A percentile compares a stretch with the other conserved stretches of the same genome.
phyloP scores from a whole-genome alignment of 345 rosid species.

The Barbarea vulgaris region DNA sequence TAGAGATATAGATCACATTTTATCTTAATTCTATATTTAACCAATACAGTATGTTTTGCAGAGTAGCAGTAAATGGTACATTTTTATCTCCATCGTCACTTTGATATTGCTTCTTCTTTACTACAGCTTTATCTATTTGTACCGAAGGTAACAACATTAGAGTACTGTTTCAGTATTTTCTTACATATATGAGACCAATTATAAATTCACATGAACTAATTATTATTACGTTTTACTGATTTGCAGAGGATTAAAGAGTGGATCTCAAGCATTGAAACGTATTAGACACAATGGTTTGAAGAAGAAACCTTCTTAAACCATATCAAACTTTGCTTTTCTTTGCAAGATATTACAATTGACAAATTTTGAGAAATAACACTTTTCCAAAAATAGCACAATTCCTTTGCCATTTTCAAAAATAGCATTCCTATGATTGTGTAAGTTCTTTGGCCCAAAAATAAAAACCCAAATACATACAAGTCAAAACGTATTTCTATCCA shows the following conservation, averaged over 20 bases:
- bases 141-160: constrained; percentile 55
- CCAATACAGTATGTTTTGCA: constrained; percentile 46
- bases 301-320: constrained; percentile 49
- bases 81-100: constrained; percentile 51
- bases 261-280: constrained; percentile 65
- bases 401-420: too few species aligned
- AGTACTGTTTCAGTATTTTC: neutral
- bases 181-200: neutral
- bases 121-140: constrained; percentile 61
- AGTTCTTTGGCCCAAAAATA: too few species aligned
- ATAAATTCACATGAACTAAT: constrained; percentile 6
- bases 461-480: too few species aligned
- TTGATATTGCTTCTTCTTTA: constrained; percentile 63
- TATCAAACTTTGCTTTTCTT: neutral
- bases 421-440: too few species aligned
- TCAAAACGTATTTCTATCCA: too few species aligned
- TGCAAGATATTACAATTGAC: neutral
- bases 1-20: neutral
- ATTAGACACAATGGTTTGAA: constrained; percentile 48
- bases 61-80: constrained; percentile 48
- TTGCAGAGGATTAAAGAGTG: constrained; percentile 62
- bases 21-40: neutral
- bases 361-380: too few species aligned
- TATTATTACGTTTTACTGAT: neutral
- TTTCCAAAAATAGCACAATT: too few species aligned